These are phyloP conservation scores for Lantana camara DNA, from an alignment of 257 asterid genomes.

Conservation along the genomic window DNA sequence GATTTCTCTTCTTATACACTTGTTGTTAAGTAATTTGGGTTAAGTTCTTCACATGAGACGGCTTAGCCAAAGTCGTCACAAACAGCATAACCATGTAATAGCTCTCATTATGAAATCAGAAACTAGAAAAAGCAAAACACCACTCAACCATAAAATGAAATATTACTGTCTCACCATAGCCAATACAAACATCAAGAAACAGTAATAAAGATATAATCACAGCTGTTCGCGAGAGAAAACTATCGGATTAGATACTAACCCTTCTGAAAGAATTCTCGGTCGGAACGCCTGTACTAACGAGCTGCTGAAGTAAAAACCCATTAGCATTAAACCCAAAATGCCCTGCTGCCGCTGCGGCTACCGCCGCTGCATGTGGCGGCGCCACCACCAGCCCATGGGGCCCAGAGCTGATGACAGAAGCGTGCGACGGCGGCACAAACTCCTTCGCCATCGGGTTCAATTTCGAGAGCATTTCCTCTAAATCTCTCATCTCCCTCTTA, in stretches of 20 bases:
- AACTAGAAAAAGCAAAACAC: background rate
- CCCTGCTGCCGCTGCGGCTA: constrained; percentile 39
- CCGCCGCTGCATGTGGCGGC: constrained; percentile 34
- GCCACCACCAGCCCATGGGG: constrained; percentile 37
- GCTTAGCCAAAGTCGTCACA: too few relatives aligned
- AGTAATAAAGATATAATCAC: background rate
- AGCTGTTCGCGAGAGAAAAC: background rate
- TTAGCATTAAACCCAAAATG: constrained; percentile 63
- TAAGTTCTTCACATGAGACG: too few relatives aligned
- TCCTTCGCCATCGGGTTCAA: constrained; percentile 83
- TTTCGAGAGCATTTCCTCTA: constrained; percentile 73
- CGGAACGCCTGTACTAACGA: constrained; percentile 47
- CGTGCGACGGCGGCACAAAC: constrained; percentile 67
- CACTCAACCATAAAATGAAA: background rate
- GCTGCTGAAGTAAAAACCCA: constrained; percentile 55
- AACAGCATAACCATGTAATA: constrained; percentile 26
- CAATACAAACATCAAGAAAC: background rate
- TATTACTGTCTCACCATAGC: too few relatives aligned
- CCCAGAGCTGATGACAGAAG: constrained; percentile 35
- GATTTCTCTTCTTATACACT: too few relatives aligned
- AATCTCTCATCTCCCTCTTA: constrained; percentile 69
- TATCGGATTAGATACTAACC: constrained; percentile 45
- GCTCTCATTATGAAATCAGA: background rate
- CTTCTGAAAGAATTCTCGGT: constrained; percentile 58
- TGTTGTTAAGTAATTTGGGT: too few relatives aligned